Evolutionary conservation across 805 yeast genomes (phyloP), one percentile per base, ranked within the genome.

Genomic region (Candida sphagnicola): DNA sequence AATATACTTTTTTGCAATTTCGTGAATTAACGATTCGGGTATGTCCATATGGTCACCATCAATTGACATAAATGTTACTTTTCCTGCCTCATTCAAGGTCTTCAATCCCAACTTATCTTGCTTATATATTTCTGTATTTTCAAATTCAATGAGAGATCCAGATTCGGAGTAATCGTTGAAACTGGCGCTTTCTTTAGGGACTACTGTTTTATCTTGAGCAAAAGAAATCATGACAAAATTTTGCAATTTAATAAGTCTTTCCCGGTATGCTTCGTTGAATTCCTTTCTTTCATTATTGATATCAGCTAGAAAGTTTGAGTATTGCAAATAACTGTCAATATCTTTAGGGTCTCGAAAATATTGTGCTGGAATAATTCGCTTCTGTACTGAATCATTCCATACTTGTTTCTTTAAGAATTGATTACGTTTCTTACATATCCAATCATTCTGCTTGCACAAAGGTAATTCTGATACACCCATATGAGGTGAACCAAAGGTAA

Each of bases 401-500:
- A 85, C 76, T 46, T 80, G 87, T 29, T 57, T 58, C 53, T 73
- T 80, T 42, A 85, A 54, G 1, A 80, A 26, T 19, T 56, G 62
- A 51, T 85, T 84, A 39, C 78, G 64, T 24, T 62, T 61, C 41
- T 69, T 59, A 49, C 93, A 84, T 0, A 80, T 42, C 80, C 85
- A 79, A 49, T 80, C 82, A 4, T 57, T 53, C 4, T 57, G 49
- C 16, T 50, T 48, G 53, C 90, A 84, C 4, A 68, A 57, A 0
- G 90, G 89, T 24, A 85, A 62, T 41, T 85, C 91, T 44, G 70
- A 64, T 4, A 85, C 72, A 1, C 93, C 95, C 59, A 80, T 73
- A 50, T 85, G 95, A 0, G 95, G 95, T 1, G 88, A 78, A 0
- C 95, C 95, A 59, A 82, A 83, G 0, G 95, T 83, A 11, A 85